Base-by-base conservation (phyloP, 1,284 basidiomycete genomes). In the Cutaneotrichosporon dermatis region DNA sequence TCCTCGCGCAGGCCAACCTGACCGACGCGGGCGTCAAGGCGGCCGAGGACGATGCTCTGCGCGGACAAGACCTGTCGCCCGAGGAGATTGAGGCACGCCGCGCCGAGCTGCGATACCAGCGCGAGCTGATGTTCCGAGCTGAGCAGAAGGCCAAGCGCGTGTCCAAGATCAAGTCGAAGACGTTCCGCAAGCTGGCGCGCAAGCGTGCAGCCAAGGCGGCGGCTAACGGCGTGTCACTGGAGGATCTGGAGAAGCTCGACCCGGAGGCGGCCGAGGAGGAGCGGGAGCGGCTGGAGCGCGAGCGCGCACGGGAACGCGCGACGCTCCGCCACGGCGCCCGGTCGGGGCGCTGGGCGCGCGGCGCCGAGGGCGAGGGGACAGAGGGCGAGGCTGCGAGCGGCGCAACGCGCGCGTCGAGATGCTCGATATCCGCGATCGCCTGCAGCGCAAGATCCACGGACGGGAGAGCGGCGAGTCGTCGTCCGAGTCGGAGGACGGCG, bases 91-190 rank as follows among this genome's bases (percentile, higher is more conserved):
- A 85, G 3, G 83, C 85, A 6, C 86, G 94, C 0, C 86, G 91
- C 1, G 84, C 83, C 1, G 90, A 94, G 71, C 83, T 98, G 12
- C 84, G 90, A 13, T 84, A 86, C 69, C 92, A 92, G 84, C 86
- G 95, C 37, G 93, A 97, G 69, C 82, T 98, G 51, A 89, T 94
- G 82, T 97, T 96, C 80, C 86, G 94, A 4, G 92, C 91, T 0
- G 94, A 99, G 70, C 82, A 86, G 42, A 95, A 95, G 75, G 91
- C 92, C 9, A 91, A 90, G 71, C 86, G 94, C 10, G 83, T 96
- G 8, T 86, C 88, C 43, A 98, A 96, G 80, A 98, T 99, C 80
- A 98, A 99, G 82, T 90, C 87, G 76, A 97, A 95, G 78, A 86
- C 91, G 4, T 98, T 92, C 74, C 83, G 93, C 42, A 88, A 89